These are phyloP conservation scores for Singerocomus inundabilis DNA, from an alignment of 1,284 basidiomycete species.

Conservation along the genomic window DNA sequence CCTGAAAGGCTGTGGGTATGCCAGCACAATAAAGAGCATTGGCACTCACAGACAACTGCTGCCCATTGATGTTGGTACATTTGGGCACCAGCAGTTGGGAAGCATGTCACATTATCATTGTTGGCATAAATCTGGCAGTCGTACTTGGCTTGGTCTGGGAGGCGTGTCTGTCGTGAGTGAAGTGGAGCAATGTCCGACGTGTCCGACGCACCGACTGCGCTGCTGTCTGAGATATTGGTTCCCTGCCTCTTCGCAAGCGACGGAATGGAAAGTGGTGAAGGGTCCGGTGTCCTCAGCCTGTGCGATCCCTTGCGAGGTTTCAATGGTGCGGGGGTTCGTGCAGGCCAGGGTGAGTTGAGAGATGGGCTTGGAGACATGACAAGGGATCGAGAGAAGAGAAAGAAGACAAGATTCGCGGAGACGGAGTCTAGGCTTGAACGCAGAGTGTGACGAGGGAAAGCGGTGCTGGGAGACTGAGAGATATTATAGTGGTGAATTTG, in stretches of 20 bases:
- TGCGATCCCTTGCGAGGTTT: conserved; percentile 27
- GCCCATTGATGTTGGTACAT: conserved; percentile 70
- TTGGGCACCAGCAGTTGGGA: conserved; percentile 49
- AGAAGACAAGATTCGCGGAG: conserved; percentile 23
- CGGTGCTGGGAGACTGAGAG: conserved; percentile 7
- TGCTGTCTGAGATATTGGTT: conserved; percentile 38
- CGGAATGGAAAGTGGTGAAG: conserved; percentile 15
- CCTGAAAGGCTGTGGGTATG: conserved; percentile 38
- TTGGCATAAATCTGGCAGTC: conserved; percentile 43
- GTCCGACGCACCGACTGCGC: conserved; percentile 42
- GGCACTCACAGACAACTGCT: conserved; percentile 68
- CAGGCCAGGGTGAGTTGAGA: conserved; percentile 38
- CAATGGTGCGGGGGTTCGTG: conserved; percentile 35
- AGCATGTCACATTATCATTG: conserved; percentile 73
- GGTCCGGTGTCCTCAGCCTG: conserved; percentile 17
- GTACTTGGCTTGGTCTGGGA: conserved; percentile 33
- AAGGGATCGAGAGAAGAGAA: conserved; percentile 20
- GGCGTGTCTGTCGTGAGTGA: conserved; percentile 16
- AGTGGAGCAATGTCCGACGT: conserved; percentile 14
- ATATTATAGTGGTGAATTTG: conserved; percentile 21
- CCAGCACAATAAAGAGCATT: conserved; percentile 4
- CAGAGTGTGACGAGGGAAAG: conserved; percentile 10
- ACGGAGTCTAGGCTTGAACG: conserved; percentile 21
- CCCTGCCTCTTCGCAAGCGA: conserved; percentile 22
- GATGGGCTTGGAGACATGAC: conserved; percentile 37